A percentile compares a stretch with the other conserved stretches of the same genome.
Conservation (phyloP, 1,284 basidiomycete species). For the Tetrapyrgos nigripes region DNA sequence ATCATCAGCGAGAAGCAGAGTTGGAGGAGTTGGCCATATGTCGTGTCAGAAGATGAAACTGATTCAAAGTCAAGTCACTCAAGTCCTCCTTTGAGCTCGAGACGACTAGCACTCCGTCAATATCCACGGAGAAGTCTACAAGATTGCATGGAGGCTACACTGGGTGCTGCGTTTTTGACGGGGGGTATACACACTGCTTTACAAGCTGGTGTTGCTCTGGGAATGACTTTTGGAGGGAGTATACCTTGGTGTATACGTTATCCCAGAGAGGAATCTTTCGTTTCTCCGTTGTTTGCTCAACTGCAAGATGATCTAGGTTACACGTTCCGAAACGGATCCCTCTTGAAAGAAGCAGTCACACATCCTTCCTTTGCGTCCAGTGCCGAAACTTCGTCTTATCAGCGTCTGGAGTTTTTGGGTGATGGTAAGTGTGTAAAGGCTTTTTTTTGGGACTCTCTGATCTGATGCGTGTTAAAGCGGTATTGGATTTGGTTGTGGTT, state of each 20-base stretch:
- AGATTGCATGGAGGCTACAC: constrained; percentile 84
- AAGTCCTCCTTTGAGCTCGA: constrained; percentile 22
- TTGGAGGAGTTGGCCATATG: constrained; percentile 67
- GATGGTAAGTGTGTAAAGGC: constrained; percentile 69
- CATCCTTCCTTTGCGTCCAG: constrained; percentile 75
- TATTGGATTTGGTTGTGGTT: constrained; percentile 80
- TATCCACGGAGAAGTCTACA: constrained; percentile 77
- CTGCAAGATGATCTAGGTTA: constrained; percentile 76
- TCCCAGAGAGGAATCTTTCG: constrained; percentile 35
- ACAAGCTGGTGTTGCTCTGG: constrained; percentile 65
- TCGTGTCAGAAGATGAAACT: constrained; percentile 43
- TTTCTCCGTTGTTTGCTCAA: constrained; percentile 54
- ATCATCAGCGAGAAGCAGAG: constrained; percentile 65
- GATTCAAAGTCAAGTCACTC: constrained; percentile 35
- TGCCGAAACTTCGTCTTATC: constrained; percentile 68
- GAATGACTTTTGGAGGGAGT: constrained; percentile 73
- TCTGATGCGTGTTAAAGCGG: constrained; percentile 46
- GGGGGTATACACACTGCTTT: constrained; percentile 76
- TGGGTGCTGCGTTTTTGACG: constrained; percentile 75
- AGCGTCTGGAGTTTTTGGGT: constrained; percentile 85
- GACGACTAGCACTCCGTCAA: constrained; percentile 37
- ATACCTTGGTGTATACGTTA: constrained; percentile 68
- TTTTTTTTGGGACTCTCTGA: not conserved
- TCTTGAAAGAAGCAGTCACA: constrained; percentile 79
- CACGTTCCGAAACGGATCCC: constrained; percentile 62